Evolutionary conservation across 2,329 filamentous ascomycete genomes (phyloP).

Genomic region (Trichophyton simii): DNA sequence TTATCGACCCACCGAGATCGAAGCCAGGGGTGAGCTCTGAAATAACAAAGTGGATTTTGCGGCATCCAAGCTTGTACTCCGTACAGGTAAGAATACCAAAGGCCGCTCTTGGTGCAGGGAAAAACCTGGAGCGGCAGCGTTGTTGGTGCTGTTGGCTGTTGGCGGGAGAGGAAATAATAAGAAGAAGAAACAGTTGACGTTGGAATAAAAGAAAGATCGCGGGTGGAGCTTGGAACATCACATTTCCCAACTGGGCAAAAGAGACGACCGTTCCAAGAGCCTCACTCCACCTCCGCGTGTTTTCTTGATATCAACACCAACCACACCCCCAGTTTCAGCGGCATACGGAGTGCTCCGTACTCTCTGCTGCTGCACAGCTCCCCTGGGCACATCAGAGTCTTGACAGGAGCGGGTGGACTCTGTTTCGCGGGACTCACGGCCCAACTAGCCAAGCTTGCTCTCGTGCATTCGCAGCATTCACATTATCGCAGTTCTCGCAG

Average conservation of each 20-base stretch:
- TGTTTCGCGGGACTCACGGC: not conserved
- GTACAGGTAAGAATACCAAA: no score
- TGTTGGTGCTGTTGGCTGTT: not conserved
- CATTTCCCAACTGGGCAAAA: not conserved
- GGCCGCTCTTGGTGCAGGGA: not conserved
- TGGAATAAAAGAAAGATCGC: not conserved
- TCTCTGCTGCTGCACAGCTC: not conserved
- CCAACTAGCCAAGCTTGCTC: not conserved
- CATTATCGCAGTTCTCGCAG: not conserved
- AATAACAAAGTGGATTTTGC: not conserved
- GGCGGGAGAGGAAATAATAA: not conserved
- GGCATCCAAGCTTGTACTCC: not conserved
- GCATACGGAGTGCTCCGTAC: not conserved
- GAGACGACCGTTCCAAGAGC: not conserved
- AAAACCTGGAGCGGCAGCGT: not conserved
- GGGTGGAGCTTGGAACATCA: not conserved
- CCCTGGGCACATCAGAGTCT: not conserved
- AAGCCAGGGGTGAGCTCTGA: not conserved
- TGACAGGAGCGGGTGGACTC: not conserved
- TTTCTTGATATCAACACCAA: not conserved
- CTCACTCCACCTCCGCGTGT: not conserved
- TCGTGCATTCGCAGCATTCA: not conserved
- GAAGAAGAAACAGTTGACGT: not conserved
- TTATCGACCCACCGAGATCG: not conserved
- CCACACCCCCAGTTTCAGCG: not conserved